Percentiles rank a stretch among this genome's conserved stretches.
phyloP scores from a whole-genome alignment of 345 rosid genomes.

The Pistacia atlantica region DNA sequence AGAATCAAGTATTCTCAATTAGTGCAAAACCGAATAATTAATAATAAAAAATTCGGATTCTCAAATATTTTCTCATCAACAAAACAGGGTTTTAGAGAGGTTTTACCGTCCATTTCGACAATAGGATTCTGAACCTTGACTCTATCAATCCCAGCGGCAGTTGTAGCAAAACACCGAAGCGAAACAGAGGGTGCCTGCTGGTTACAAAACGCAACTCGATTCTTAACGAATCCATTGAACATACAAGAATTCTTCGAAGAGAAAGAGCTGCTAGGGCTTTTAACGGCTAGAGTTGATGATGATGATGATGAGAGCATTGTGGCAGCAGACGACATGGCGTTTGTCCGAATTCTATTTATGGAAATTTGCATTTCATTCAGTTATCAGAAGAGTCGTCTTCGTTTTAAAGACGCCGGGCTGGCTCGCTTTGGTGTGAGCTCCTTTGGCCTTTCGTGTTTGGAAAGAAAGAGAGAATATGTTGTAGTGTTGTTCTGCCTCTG shows the following conservation, averaged over 20 bases:
- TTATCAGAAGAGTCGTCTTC: neutral
- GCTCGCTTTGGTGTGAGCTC: neutral
- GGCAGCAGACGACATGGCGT: conserved; percentile 24
- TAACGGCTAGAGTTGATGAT: conserved; percentile 28
- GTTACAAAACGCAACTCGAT: conserved; percentile 28
- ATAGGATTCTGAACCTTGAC: conserved; percentile 58
- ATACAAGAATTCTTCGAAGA: conserved; percentile 23
- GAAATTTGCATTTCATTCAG: conserved; percentile 23
- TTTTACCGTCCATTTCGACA: conserved; percentile 72
- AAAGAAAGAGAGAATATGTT: neutral
- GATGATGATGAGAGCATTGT: conserved; percentile 31
- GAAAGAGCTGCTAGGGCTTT: conserved; percentile 28
- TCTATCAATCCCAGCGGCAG: conserved; percentile 42
- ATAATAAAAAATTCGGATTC: neutral
- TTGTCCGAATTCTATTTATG: conserved; percentile 5
- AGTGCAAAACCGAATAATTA: neutral
- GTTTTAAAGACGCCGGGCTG: neutral
- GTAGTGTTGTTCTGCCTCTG: neutral
- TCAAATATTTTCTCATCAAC: neutral
- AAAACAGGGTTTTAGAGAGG: conserved; percentile 27
- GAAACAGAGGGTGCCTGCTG: conserved; percentile 31
- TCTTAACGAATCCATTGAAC: conserved; percentile 28
- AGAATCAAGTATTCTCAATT: too few relatives aligned
- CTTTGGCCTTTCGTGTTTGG: neutral
- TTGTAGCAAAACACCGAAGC: conserved; percentile 50